These are phyloP conservation scores for Lodderomyces parapsilosis DNA, from an alignment of 1,139 yeast genomes.

Conservation along the genomic window DNA sequence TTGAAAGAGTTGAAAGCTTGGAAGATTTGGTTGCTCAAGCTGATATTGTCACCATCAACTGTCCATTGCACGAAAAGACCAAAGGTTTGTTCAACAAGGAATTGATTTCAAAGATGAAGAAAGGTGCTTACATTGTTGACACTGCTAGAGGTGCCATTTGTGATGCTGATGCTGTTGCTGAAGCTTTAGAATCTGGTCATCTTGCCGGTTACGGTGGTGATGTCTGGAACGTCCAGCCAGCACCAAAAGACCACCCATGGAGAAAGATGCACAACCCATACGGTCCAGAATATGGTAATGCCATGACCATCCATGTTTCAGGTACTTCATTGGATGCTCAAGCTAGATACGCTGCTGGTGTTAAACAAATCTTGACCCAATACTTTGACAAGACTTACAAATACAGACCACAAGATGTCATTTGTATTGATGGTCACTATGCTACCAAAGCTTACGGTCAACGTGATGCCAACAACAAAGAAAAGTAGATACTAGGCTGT, in stretches of 20 bases:
- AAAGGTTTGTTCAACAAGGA: too few species aligned
- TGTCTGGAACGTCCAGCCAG: conserved; percentile 82
- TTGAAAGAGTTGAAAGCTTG: too few species aligned
- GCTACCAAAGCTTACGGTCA: conserved; percentile 60
- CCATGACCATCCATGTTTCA: conserved; percentile 82
- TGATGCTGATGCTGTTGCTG: conserved; percentile 72
- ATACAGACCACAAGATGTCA: conserved; percentile 72
- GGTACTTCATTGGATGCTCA: conserved; percentile 85
- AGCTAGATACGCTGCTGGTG: conserved; percentile 69
- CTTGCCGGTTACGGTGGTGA: conserved; percentile 79
- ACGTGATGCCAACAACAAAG: conserved; percentile 4
- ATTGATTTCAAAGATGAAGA: conserved; percentile 72
- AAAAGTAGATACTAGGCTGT: too few species aligned
- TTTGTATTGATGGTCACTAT: conserved; percentile 69
- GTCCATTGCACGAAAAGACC: too few species aligned
- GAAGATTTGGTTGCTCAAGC: too few species aligned
- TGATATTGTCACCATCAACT: too few species aligned
- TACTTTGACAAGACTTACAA: conserved; percentile 62
- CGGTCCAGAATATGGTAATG: conserved; percentile 64
- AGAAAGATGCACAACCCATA: conserved; percentile 60
- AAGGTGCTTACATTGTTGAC: conserved; percentile 72
- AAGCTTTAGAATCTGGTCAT: conserved; percentile 66
- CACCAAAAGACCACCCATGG: conserved; percentile 78
- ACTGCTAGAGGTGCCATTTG: conserved; percentile 85
- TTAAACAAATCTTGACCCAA: conserved; percentile 59